These are phyloP conservation scores for Somion occarium DNA, from an alignment of 1,284 basidiomycete species.

Conservation along the genomic window DNA sequence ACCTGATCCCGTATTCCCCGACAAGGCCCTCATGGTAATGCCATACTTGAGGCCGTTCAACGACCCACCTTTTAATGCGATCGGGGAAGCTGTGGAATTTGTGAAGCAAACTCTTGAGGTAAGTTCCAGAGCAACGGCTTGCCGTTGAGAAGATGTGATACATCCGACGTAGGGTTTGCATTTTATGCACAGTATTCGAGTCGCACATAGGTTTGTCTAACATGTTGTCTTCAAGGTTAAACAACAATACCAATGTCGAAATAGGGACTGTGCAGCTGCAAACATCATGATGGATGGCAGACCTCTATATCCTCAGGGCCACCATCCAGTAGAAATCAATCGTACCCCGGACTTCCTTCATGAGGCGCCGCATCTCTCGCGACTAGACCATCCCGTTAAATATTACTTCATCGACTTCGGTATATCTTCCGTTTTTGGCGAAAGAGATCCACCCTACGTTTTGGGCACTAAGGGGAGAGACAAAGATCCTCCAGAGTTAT, in stretches of 20 bases:
- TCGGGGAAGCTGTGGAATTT: conserved; percentile 25
- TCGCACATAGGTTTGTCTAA: conserved; percentile 24
- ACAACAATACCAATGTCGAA: not conserved
- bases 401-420: conserved; percentile 30
- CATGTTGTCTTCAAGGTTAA: not conserved
- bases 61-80: conserved; percentile 15
- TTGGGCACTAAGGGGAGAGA: conserved; percentile 18
- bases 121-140: not conserved
- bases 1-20: conserved; percentile 13
- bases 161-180: conserved; percentile 16
- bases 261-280: conserved; percentile 21
- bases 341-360: conserved; percentile 10
- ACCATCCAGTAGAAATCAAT: conserved; percentile 19
- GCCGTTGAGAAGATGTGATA: not conserved
- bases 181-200: conserved; percentile 21
- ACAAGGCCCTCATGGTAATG: conserved; percentile 19
- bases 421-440: conserved; percentile 15
- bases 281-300: conserved; percentile 29
- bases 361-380: conserved; percentile 4
- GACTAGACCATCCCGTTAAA: conserved; percentile 13
- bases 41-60: conserved; percentile 22
- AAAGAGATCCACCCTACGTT: conserved; percentile 9
- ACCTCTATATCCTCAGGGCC: conserved; percentile 21
- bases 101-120: conserved; percentile 25
- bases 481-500: conserved; percentile 24